phyloP scores from a whole-genome alignment of 768 basidiomycete species.

The Imleria badia region DNA sequence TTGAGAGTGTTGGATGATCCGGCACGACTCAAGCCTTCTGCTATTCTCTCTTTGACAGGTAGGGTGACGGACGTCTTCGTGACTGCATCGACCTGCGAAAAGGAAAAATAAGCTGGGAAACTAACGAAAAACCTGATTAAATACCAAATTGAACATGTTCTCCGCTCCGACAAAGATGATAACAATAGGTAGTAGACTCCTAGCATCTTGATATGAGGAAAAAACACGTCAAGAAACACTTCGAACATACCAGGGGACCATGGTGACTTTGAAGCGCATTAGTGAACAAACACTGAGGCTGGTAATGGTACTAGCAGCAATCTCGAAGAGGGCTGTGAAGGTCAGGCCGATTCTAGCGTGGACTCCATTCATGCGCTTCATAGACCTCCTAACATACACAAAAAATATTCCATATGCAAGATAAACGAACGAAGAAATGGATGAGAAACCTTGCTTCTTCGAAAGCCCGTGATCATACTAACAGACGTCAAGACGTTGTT shows the following conservation, averaged over 20 bases:
- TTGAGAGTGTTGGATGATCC: slow-evolving; percentile 93
- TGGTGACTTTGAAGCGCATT: slow-evolving; percentile 82
- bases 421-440: slow-evolving; percentile 70
- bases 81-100: slow-evolving; percentile 74
- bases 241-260: slow-evolving; percentile 77
- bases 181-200: slow-evolving; percentile 89
- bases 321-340: slow-evolving; percentile 90
- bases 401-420: slow-evolving; percentile 75
- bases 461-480: slow-evolving; percentile 57
- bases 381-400: slow-evolving; percentile 71
- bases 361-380: slow-evolving; percentile 77
- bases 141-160: slow-evolving; percentile 93
- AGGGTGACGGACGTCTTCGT: slow-evolving; percentile 82
- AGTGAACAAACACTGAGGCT: slow-evolving; percentile 91
- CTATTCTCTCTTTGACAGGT: slow-evolving; percentile 89
- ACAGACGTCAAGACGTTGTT: slow-evolving; percentile 7
- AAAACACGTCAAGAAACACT: not conserved
- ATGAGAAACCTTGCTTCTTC: slow-evolving; percentile 48
- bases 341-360: slow-evolving; percentile 91
- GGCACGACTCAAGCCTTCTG: slow-evolving; percentile 82
- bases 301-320: slow-evolving; percentile 90
- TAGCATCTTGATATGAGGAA: slow-evolving; percentile 28
- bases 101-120: slow-evolving; percentile 25
- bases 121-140: slow-evolving; percentile 25
- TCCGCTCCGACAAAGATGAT: slow-evolving; percentile 95